A percentile compares a stretch with the other conserved stretches of the same genome.
phyloP scores from a whole-genome alignment of 1,139 yeast genomes.

The Diutina scorzettiae region DNA sequence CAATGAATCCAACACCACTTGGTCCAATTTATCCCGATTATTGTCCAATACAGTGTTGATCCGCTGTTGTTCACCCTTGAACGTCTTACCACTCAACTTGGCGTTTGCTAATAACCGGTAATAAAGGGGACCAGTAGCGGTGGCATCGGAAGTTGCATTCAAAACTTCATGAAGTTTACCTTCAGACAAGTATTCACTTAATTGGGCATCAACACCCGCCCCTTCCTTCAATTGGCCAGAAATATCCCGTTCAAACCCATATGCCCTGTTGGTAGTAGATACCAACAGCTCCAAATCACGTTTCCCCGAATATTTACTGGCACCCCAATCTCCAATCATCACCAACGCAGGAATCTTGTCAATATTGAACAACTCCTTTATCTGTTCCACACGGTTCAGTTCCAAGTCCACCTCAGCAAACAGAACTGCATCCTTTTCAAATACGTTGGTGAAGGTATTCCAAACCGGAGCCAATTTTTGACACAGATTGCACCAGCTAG shows the following conservation, averaged over 20 bases:
- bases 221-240: slow-evolving; percentile 35
- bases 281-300: slow-evolving; percentile 33
- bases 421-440: slow-evolving; percentile 19
- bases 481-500: slow-evolving; percentile 25
- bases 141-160: not conserved
- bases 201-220: slow-evolving; percentile 33
- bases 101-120: not conserved
- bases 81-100: not conserved
- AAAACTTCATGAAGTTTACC: not conserved
- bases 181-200: not conserved
- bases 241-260: slow-evolving; percentile 39
- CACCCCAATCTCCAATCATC: slow-evolving; percentile 30
- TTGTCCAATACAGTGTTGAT: not conserved
- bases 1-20: not conserved
- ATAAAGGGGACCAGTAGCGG: not conserved
- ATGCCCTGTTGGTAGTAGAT: slow-evolving; percentile 35
- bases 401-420: slow-evolving; percentile 38
- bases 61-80: slow-evolving; percentile 1
- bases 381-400: slow-evolving; percentile 20
- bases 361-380: slow-evolving; percentile 32
- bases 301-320: slow-evolving; percentile 31
- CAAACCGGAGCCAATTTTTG: slow-evolving; percentile 18
- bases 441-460: slow-evolving; percentile 24
- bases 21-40: not conserved
- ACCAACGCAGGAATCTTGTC: slow-evolving; percentile 42